phyloP scores from a whole-genome alignment of 2,329 filamentous ascomycete species.

The Malbranchea cinnamomea region DNA sequence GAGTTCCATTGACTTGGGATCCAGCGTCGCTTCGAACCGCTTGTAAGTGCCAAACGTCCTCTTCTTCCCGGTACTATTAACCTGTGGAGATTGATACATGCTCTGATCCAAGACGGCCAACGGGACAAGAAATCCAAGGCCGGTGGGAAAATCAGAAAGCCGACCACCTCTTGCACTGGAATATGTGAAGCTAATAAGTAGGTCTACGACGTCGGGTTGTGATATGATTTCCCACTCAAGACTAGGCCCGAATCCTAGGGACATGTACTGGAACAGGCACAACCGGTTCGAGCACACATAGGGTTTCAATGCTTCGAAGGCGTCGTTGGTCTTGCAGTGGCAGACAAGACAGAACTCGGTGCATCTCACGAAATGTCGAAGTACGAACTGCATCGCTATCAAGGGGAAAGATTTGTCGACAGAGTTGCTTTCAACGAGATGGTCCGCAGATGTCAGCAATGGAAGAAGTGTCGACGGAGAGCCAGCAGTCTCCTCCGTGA shows the following conservation, averaged over 20 bases:
- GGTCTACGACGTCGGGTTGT: constrained; percentile 69
- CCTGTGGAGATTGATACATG: too few species aligned
- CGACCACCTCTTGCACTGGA: constrained; percentile 29
- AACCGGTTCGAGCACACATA: constrained; percentile 63
- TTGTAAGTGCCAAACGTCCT: too few species aligned
- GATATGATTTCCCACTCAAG: constrained; percentile 71
- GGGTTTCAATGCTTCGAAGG: constrained; percentile 40
- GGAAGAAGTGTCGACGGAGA: constrained; percentile 22
- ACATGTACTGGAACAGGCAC: constrained; percentile 80
- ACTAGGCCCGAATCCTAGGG: constrained; percentile 68
- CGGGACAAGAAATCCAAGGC: constrained; percentile 34
- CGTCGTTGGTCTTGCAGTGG: constrained; percentile 49
- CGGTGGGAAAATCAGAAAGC: constrained; percentile 41
- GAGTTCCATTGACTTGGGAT: constrained; percentile 27
- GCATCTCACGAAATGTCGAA: constrained; percentile 65
- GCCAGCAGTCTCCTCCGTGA: constrained; percentile 13
- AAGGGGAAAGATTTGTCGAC: constrained; percentile 38
- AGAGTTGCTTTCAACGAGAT: constrained; percentile 23
- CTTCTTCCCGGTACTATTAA: too few species aligned
- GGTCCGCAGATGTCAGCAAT: constrained; percentile 35
- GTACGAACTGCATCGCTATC: constrained; percentile 55
- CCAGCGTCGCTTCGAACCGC: constrained; percentile 16
- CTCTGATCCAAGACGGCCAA: neutral
- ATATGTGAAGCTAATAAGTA: constrained; percentile 73
- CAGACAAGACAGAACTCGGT: constrained; percentile 81